Evolutionary conservation across 2,329 filamentous ascomycete species (phyloP), one percentile per base, ranked within the genome.

Genomic region (Calcarisporium arbuscula): DNA sequence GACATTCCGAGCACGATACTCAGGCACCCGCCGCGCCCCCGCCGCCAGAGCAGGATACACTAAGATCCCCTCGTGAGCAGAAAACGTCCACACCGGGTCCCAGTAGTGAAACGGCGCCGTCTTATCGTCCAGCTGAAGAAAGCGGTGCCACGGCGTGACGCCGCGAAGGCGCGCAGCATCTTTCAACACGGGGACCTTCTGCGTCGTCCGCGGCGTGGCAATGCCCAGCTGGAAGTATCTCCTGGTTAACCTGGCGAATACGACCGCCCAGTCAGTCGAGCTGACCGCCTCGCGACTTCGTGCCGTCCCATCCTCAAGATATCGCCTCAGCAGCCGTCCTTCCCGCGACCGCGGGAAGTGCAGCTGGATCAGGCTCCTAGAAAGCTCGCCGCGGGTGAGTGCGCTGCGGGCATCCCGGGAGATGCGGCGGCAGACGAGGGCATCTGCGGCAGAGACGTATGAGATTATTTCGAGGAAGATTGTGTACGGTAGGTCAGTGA

Each of bases 311-410:
- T 26, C 32, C 14, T 31, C 15, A 35, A 45, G 16, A 39, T 49
- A 23, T n/a, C 35, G 4, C 25, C 49, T 35, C 30, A 55, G 43
- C n/a, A 58, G 44, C n/a, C 71, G 64, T 26, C 70, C 55, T 52
- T 82, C 77, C 25, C 63, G 61, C 19, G 67, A 68, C 19, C 62
- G 59, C 5, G 75, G 69, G 40, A 75, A 80, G 37, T 69, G 64
- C 44, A 54, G 55, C 27, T 64, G 62, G 37, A 80, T 53, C 14
- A 77, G 58, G 22, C 60, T 59, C 36, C 64, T 56, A 32, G 67
- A 67, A 37, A 70, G 57, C 25, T 61, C 56, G 11, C 62, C 55
- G 35, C 68, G 63, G 28, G 64, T 62, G 43, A 81, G 77, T 8
- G 68, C 66, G 11, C 52, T 48, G 22, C 62, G 51, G 63, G 73